Base-by-base conservation (phyloP, 2,329 filamentous ascomycete species). In the Exutisphaerella laricina region DNA sequence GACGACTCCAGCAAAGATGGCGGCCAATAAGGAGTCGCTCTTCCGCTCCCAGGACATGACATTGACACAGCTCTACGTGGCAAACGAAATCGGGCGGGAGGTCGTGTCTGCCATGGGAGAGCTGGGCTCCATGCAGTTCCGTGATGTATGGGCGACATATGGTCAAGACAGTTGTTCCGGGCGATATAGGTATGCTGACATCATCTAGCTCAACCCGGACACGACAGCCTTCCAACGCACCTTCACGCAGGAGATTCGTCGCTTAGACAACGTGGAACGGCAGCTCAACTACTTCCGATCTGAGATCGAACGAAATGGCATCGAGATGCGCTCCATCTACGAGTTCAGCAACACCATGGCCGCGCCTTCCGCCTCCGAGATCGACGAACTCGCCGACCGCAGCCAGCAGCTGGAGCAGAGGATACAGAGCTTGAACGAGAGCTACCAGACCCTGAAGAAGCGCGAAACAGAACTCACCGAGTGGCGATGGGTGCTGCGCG, bases 41-140 rank as follows among this genome's bases (percentile, higher is more conserved):
- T 97, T 98, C 82, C 90, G 94, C 79, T 98, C 92, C 66, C 87
- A 88, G 86, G 87, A 96, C 70, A 98, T 98, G 92, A 96, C 88
- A 78, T 84, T 98, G 84, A 94, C 94, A 63, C 92, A 98, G 82
- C 84, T 98, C 63, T 98, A 97, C 72, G 94, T 98, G 62, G 88
- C 92, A 63, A 97, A 96, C 66, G 92, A 98, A 76, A 97, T 98
- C 58, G 90, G 92, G 59, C 82, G 92, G 64, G 94, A 98, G 73
- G 90, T 96, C 59, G 89, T 97, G 52, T 95, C 89, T 64, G 90
- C 90, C 43, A 75, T 98, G 54, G 92, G 92, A 64, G 92, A 98
- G 77, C 79, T 98, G 62, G 92, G 92, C 45, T 79, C 92, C 61
- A 89, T 97, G 67, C 89, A 97, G 70, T 98, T 98, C 66, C 80